Conservation (phyloP, 306 rosid genomes). For the Cajanus cajan region DNA sequence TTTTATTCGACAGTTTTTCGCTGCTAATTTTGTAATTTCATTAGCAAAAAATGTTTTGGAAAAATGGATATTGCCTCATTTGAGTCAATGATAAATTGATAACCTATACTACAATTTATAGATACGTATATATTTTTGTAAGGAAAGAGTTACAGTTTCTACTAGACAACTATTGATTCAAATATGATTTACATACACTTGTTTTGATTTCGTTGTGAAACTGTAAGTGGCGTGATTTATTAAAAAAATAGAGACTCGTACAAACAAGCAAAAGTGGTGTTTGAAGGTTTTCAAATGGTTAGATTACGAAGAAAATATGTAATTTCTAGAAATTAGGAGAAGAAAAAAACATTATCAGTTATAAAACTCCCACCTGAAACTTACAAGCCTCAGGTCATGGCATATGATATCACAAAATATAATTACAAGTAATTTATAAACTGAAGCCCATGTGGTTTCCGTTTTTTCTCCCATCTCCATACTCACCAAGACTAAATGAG, state of each 20-base stretch:
- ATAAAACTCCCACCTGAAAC: slow-evolving; percentile 18
- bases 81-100: too few relatives aligned
- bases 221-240: neutral
- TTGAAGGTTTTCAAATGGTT: neutral
- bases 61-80: neutral
- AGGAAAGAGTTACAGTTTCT: neutral
- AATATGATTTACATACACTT: too few relatives aligned
- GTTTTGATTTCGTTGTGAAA: neutral
- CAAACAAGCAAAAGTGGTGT: neutral
- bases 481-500: slow-evolving; percentile 37
- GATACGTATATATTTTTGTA: neutral
- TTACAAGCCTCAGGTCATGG: slow-evolving; percentile 20
- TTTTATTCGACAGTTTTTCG: neutral
- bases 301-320: neutral
- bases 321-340: neutral
- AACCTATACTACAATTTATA: too few relatives aligned
- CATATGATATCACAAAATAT: slow-evolving; percentile 10
- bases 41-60: neutral
- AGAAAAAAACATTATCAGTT: neutral
- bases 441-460: slow-evolving; percentile 9
- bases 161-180: neutral
- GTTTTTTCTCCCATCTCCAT: neutral
- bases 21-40: neutral
- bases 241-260: neutral
- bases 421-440: slow-evolving; percentile 32